These are phyloP conservation scores for Geotrichum histeridarum DNA, from an alignment of 1,139 yeast genomes.

Conservation along the genomic window DNA sequence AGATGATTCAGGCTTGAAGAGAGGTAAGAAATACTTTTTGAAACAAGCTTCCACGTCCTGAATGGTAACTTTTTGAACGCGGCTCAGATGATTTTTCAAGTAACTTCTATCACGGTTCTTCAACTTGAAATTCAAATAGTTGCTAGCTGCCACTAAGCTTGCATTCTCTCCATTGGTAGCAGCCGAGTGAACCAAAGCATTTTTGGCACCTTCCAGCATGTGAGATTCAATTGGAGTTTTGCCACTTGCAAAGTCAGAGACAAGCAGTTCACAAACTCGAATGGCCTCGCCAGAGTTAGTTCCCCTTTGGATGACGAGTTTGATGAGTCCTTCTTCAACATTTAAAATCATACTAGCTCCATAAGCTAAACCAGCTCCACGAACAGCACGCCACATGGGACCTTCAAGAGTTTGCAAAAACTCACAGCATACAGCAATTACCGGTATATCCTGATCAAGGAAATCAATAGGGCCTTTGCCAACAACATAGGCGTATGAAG, in stretches of 20 bases:
- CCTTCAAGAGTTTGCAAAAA: constrained; percentile 88
- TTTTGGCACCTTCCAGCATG: constrained; percentile 64
- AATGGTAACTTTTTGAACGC: constrained; percentile 42
- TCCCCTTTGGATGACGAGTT: constrained; percentile 71
- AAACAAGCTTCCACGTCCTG: constrained; percentile 55
- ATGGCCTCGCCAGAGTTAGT: constrained; percentile 76
- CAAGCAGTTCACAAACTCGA: constrained; percentile 59
- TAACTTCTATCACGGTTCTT: constrained; percentile 67
- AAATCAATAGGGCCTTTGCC: constrained; percentile 64
- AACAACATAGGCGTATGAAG: constrained; percentile 63
- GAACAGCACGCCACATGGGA: constrained; percentile 92
- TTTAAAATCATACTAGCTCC: constrained; percentile 64
- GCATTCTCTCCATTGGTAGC: constrained; percentile 57
- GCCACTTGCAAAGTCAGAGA: constrained; percentile 57
- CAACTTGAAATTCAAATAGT: constrained; percentile 61
- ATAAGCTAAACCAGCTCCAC: constrained; percentile 94
- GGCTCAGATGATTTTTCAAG: constrained; percentile 39
- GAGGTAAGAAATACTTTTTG: constrained; percentile 45
- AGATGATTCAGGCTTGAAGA: constrained; percentile 56
- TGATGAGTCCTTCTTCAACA: constrained; percentile 63
- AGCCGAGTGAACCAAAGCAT: constrained; percentile 64
- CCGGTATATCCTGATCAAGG: constrained; percentile 61
- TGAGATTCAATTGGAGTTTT: constrained; percentile 50
- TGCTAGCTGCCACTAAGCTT: constrained; percentile 59
- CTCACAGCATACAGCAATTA: constrained; percentile 67